Evolutionary conservation across 768 basidiomycete genomes (phyloP).

Genomic region (Amanita exitialis): DNA sequence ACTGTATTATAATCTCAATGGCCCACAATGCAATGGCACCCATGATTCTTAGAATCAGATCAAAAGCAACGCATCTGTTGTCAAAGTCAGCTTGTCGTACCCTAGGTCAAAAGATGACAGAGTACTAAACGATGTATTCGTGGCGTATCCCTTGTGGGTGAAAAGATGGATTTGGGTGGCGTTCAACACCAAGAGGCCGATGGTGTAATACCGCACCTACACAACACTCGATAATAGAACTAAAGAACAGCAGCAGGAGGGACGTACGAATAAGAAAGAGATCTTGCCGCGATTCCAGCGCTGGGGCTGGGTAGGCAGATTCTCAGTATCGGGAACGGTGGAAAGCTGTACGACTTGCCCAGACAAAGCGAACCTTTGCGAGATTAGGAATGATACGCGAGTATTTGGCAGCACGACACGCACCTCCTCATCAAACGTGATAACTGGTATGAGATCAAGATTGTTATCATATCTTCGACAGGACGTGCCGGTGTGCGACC

Average conservation of each 20-base stretch:
- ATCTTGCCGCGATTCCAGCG: neutral
- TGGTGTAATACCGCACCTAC: neutral
- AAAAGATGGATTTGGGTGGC: neutral
- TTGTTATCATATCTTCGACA: neutral
- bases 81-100: neutral
- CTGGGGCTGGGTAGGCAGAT: neutral
- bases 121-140: slow-evolving; percentile 20
- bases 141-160: slow-evolving; percentile 24
- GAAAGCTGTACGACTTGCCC: neutral
- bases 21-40: slow-evolving; percentile 37
- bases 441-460: neutral
- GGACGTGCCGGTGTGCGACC: neutral
- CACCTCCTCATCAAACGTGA: neutral
- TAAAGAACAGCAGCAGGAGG: too few species aligned
- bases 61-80: slow-evolving; percentile 33
- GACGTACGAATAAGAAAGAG: neutral
- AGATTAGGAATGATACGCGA: neutral
- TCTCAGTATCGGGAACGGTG: neutral
- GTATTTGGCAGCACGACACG: neutral
- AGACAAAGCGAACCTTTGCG: neutral
- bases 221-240: too few species aligned
- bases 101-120: neutral
- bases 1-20: slow-evolving; percentile 38
- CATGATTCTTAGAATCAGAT: slow-evolving; percentile 29
- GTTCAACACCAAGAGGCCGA: neutral